Percentiles rank a stretch among this genome's conserved stretches.
These are phyloP conservation scores for Wickerhamiella azyma DNA, from an alignment of 805 yeast species.

Conservation along the genomic window DNA sequence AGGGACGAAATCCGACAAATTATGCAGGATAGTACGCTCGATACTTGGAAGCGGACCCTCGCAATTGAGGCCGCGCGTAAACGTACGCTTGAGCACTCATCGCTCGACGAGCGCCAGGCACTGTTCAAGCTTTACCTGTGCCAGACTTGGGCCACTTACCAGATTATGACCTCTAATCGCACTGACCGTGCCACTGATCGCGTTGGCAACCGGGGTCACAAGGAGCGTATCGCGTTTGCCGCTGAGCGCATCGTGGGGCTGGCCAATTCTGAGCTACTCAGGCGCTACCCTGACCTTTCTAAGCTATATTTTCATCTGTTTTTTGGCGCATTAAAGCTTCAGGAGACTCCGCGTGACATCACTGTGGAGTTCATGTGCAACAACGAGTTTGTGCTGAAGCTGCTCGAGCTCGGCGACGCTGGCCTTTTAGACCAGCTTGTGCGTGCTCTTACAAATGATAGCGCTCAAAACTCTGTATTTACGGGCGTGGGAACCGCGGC, in stretches of 20 bases:
- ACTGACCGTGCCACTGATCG: too few species aligned
- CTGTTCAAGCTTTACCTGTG: too few species aligned
- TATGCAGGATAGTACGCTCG: neutral
- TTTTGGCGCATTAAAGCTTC: neutral
- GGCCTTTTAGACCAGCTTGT: neutral
- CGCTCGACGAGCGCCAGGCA: neutral
- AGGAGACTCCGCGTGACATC: neutral
- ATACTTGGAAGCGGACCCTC: neutral
- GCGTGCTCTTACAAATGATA: too few species aligned
- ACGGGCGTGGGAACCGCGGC: neutral
- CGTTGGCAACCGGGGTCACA: too few species aligned
- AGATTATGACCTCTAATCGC: too few species aligned
- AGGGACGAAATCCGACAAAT: neutral
- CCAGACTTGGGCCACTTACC: too few species aligned
- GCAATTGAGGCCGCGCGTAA: neutral
- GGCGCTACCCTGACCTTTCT: too few species aligned
- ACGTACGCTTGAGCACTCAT: neutral
- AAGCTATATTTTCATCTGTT: neutral
- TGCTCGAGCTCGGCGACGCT: neutral
- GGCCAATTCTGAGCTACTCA: too few species aligned
- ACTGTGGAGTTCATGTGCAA: neutral
- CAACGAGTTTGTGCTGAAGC: neutral
- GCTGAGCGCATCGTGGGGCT: too few species aligned
- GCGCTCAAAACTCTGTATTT: neutral
- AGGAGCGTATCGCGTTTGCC: too few species aligned